Evolutionary conservation across 129 eudicot genomes (phyloP), one percentile per base, ranked within the genome.

Genomic region (Pseudognaphalium luteoalbum): DNA sequence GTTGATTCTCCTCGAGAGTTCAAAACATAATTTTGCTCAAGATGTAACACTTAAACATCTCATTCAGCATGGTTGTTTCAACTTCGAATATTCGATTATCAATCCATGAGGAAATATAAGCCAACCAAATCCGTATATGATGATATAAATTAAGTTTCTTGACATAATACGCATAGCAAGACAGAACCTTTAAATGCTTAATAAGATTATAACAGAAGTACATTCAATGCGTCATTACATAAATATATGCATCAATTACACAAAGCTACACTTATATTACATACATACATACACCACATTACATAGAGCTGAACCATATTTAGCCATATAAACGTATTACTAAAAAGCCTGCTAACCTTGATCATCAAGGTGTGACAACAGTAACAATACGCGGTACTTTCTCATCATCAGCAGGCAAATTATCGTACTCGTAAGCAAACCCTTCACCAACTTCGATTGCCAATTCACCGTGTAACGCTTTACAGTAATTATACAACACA

Each of bases 401-500:
- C 78, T 88, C 85, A 77, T 82, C 87, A 84, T 87, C 96, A 22
- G 83, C 82, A 72, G 88, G 87, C 86, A 89, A 83, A 74, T 88
- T 79, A 33, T 83, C 66, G 30, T 85, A 87, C 64, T 83, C 86
- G 7, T 66, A 52, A 14, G 82, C 86, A 87, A 83, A 87, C 83
- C 85, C 94, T 76, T 88, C 90, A 0, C 84, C 91, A 76, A 91
- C 80, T 81, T 91, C 96, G n/a, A 77, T 73, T 2, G 86, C 97
- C 76, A 91, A 68, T 60, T 91, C 96, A 19, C 96, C 97, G 19
- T 82, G 89, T 66, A 92, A 82, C 6, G 88, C 96, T 82, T 85
- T 89, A 70, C 97, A 92, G 52, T 89, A 87, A 90, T 89, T 86
- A 84, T 83, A 92, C 72, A 92, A 57, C 33, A 89, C 97, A 4